phyloP scores from a whole-genome alignment of 2,329 filamentous ascomycete species.

The Aaosphaeria arxii region DNA sequence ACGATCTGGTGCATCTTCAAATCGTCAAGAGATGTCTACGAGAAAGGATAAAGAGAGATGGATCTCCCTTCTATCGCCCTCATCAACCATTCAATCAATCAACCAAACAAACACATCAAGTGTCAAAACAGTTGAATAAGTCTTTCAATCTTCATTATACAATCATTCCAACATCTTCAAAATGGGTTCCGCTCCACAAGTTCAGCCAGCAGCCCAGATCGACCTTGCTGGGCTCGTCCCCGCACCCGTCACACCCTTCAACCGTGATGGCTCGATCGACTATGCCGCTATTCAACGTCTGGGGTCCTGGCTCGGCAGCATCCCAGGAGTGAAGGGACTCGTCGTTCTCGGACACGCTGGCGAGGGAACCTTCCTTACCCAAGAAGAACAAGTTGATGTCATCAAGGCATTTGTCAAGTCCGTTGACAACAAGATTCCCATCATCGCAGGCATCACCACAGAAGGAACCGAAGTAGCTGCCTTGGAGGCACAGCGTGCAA shows the following conservation, averaged over 20 bases:
- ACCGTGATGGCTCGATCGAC: conserved; percentile 47
- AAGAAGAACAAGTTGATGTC: conserved; percentile 48
- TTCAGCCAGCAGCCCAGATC: conserved; percentile 24
- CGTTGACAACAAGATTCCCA: conserved; percentile 46
- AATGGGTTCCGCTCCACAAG: neutral
- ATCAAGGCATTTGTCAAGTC: conserved; percentile 54
- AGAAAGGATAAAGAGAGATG: no score
- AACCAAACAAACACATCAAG: no score
- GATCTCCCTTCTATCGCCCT: no score
- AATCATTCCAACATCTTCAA: neutral
- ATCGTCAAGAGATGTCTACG: no score
- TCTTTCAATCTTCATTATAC: no score
- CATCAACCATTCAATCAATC: no score
- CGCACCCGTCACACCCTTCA: conserved; percentile 46
- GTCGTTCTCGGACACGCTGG: conserved; percentile 56
- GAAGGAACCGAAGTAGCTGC: conserved; percentile 54
- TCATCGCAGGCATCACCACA: conserved; percentile 54
- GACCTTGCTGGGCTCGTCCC: conserved; percentile 51
- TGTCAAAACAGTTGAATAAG: no score
- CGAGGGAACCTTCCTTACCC: conserved; percentile 53
- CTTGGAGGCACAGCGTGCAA: conserved; percentile 50
- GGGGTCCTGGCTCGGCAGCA: conserved; percentile 53
- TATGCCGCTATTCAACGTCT: conserved; percentile 53
- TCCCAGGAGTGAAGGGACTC: conserved; percentile 51
- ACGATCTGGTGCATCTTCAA: no score